Base-by-base conservation (phyloP, 1,284 basidiomycete species). In the Polyporus tsugae region DNA sequence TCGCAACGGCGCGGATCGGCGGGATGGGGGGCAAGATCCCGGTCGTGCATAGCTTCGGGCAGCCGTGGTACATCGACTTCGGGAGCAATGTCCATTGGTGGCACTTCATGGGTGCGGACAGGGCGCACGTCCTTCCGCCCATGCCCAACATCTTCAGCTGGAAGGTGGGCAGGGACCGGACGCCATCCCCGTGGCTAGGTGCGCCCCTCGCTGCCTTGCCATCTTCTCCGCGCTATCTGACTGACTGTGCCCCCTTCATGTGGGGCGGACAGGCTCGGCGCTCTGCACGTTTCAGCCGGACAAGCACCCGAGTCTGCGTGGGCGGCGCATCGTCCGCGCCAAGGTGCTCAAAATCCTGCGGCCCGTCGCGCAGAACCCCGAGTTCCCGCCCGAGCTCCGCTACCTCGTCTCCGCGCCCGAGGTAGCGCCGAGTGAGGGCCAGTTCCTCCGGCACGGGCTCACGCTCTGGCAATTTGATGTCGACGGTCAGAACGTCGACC, bases 11-110 rank as follows among this genome's bases (percentile, higher is more conserved):
- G 5, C 55, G 55, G n/a, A 19, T 33, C 9, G 52, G 13, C 25
- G 52, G 52, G 10, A 17, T 13, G 22, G 55, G 55, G 19, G 39
- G 63, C 10, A 39, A 52, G n/a, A 35, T 44, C 11, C 11, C 11
- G n/a, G 42, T 25, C 11, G 29, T 69, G 1, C 61, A 69, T 33
- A 61, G 64, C 6, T 63, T 69, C 64, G 35, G 62, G 2, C 68
- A 69, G 68, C 64, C 64, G 35, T 69, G 53, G 42, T 69, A 55
- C 49, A 36, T 69, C 13, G 64, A 66, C 49, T 61, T 69, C 36
- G 68, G 52, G 17, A 59, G 35, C 41, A 53, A 33, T 7, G 25
- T 65, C 29, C 63, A 68, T 33, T 68, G 63, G 63, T 68, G 67
- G 67, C 60, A 65, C 29, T 65, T 68, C 60, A 65, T 68, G 63